Conservation (phyloP, 805 yeast genomes). For the Wickerhamomyces mucosus region DNA sequence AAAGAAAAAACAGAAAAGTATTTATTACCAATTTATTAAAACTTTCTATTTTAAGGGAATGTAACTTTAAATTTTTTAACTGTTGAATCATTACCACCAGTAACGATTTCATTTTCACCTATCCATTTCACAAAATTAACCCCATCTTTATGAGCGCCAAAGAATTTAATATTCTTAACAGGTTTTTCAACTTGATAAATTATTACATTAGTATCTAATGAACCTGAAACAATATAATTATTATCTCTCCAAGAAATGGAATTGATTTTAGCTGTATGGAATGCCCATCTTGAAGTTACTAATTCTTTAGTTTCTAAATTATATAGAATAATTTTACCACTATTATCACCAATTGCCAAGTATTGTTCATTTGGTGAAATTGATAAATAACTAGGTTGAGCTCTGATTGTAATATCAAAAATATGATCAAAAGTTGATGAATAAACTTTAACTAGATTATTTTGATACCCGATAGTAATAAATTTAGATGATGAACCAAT, state of each 20-base stretch:
- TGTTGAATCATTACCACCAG: constrained; percentile 76
- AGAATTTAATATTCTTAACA: constrained; percentile 58
- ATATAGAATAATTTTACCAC: constrained; percentile 80
- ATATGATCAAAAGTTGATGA: constrained; percentile 22
- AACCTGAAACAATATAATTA: constrained; percentile 65
- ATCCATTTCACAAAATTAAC: constrained; percentile 69
- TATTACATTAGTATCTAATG: constrained; percentile 74
- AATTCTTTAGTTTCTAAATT: constrained; percentile 42
- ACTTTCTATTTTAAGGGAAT: constrained; percentile 5
- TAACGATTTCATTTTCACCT: constrained; percentile 38
- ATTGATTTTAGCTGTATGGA: constrained; percentile 78
- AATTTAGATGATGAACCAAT: constrained; percentile 33
- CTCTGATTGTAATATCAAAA: constrained; percentile 34
- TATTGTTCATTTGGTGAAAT: constrained; percentile 62
- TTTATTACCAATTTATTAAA: too few relatives aligned
- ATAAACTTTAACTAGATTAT: constrained; percentile 32
- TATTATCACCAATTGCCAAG: constrained; percentile 77
- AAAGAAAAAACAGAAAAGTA: too few relatives aligned
- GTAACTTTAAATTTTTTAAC: constrained; percentile 59
- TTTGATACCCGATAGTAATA: constrained; percentile 40
- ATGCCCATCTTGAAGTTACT: constrained; percentile 88
- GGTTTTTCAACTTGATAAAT: constrained; percentile 77
- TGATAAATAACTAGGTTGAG: constrained; percentile 52
- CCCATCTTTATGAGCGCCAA: constrained; percentile 86
- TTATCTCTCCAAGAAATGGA: constrained; percentile 74